Conservation (phyloP, 768 basidiomycete genomes). For the Xerocomus brunneocitrinus region DNA sequence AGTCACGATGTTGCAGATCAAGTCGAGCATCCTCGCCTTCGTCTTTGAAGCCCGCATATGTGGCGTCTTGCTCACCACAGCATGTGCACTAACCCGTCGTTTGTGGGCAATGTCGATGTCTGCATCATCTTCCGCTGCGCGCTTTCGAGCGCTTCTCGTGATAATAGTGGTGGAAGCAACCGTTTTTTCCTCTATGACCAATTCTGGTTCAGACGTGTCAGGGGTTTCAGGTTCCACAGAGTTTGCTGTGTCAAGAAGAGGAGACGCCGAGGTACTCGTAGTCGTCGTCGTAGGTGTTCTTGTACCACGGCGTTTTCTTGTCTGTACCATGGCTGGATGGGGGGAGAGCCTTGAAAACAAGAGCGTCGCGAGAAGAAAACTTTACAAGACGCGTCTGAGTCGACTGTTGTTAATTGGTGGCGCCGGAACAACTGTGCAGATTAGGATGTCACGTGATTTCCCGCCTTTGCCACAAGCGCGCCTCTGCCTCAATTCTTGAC, state of each 20-base stretch:
- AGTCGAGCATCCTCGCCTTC: slow-evolving; percentile 22
- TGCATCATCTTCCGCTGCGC: slow-evolving; percentile 33
- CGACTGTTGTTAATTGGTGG: slow-evolving; percentile 23
- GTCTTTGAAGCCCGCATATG: slow-evolving; percentile 7
- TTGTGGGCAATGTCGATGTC: slow-evolving; percentile 25
- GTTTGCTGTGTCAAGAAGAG: slow-evolving; percentile 44
- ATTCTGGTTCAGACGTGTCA: slow-evolving; percentile 42
- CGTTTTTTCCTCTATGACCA: slow-evolving; percentile 2
- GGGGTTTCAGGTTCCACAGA: slow-evolving; percentile 51
- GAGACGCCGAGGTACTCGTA: slow-evolving; percentile 43
- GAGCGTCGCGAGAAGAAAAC: slow-evolving; percentile 16
- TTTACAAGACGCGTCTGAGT: slow-evolving; percentile 15
- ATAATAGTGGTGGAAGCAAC: background rate
- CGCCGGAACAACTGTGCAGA: slow-evolving; percentile 8
- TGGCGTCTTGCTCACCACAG: slow-evolving; percentile 21
- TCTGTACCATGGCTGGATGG: slow-evolving; percentile 18
- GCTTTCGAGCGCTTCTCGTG: slow-evolving; percentile 23
- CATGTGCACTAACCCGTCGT: slow-evolving; percentile 32
- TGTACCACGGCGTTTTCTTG: slow-evolving; percentile 15
- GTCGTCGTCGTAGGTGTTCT: slow-evolving; percentile 25
- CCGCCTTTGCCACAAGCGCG: slow-evolving; percentile 28
- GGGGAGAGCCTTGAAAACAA: slow-evolving; percentile 3
- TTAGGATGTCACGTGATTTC: slow-evolving; percentile 22
- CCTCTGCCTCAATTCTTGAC: background rate
- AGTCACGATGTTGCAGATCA: slow-evolving; percentile 8